Base-by-base conservation (phyloP, 2,329 filamentous ascomycete species). In the Aureobasidium pullulans region DNA sequence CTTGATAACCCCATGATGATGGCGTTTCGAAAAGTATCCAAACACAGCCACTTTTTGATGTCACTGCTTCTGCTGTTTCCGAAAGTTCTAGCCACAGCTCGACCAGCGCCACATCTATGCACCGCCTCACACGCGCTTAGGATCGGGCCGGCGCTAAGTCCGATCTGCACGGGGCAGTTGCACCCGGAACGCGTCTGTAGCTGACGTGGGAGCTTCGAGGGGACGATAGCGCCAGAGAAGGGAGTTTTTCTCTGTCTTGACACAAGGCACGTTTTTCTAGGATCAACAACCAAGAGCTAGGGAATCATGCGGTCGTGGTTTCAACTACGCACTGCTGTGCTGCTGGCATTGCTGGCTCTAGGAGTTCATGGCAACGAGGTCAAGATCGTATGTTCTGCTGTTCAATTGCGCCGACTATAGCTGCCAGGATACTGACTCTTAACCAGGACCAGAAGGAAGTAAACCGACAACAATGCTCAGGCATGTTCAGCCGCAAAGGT, bases 401-500 rank as follows among this genome's bases (percentile, higher is more conserved):
- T 16, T 23, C 54, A 34, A 39, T 47, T 28, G 10, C 31, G 11
- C 31, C 42, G n/a, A 15, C n/a, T 49, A 13, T 42, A 2, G 15
- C 13, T 29, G 7, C 23, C 13, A 16, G 7, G 19, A 50, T 1
- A 48, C 59, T 61, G 23, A 61, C 36, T n/a, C 9, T n/a, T n/a
- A 4, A 9, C 6, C 42, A 62, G 89, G 87, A 90, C 72, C 81
- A 94, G 71, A 84, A 85, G 59, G 84, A 89, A 54, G 82, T 86
- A 37, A 88, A 93, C 69, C 81, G 85, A 69, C 89, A 96, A 77
- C 84, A 87, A 83, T 96, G 93, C 77, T 78, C 80, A 78, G 90
- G 93, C 77, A 96, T 97, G 92, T 97, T 96, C 78, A 92, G 89
- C 76, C 86, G 84, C 71, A 88, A 85, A 69, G 82, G 87, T 53